Evolutionary conservation across 306 rosid species (phyloP).

Genomic region (Delonix regia): DNA sequence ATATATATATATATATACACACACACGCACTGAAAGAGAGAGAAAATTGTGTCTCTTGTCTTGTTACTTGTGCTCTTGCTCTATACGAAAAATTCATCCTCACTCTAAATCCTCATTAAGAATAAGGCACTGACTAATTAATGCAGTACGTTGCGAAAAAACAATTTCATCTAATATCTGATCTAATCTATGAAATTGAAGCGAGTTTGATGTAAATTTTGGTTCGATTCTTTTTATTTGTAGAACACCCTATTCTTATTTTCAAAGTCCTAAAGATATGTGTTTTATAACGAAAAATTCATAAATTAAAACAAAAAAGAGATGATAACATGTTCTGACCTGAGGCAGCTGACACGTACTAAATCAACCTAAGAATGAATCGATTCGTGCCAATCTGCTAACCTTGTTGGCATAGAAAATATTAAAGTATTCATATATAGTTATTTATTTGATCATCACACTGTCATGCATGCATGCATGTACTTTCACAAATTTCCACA

Average conservation of each 20-base stretch:
- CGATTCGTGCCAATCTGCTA: constrained; percentile 4
- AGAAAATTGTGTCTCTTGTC: background rate
- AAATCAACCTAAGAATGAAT: constrained; percentile 19
- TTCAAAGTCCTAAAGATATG: too few species aligned
- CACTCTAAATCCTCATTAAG: background rate
- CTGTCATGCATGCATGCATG: constrained; percentile 26
- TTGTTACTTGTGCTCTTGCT: background rate
- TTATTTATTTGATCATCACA: constrained; percentile 15
- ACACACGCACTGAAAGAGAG: too few species aligned
- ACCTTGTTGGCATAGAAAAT: constrained; percentile 27
- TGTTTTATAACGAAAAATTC: too few species aligned
- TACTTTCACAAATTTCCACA: constrained; percentile 23
- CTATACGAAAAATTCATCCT: background rate
- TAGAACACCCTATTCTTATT: too few species aligned
- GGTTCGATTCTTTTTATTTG: background rate
- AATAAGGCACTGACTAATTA: background rate
- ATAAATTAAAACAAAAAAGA: background rate
- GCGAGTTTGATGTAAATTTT: background rate
- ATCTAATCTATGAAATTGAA: background rate
- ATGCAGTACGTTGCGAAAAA: too few species aligned
- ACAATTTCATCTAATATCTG: background rate
- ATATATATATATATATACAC: too few species aligned
- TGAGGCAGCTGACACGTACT: constrained; percentile 1
- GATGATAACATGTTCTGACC: constrained; percentile 17
- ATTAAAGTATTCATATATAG: constrained; percentile 29